These are phyloP conservation scores for Gracilaria vermiculophylla DNA, from an alignment of 23 red algal species.

Conservation along the genomic window DNA sequence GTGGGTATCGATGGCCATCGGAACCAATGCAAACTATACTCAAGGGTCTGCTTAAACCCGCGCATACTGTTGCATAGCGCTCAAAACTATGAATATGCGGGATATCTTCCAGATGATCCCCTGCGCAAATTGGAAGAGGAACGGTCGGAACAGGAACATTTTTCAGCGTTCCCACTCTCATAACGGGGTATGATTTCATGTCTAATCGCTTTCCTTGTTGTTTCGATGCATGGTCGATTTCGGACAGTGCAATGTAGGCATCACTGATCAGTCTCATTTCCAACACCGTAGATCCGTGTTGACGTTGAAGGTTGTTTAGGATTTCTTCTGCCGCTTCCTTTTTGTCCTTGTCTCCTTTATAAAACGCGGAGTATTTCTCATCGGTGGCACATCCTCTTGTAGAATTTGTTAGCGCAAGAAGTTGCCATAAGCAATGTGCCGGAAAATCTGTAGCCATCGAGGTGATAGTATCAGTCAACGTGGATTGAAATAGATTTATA, in stretches of 20 bases:
- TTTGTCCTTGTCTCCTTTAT: slow-evolving; percentile 63
- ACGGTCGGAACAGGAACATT: slow-evolving; percentile 70
- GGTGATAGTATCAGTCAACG: slow-evolving; percentile 19
- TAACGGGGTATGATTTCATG: slow-evolving; percentile 2
- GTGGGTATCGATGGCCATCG: slow-evolving; percentile 77
- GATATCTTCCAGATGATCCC: neutral
- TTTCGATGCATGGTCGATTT: slow-evolving; percentile 21
- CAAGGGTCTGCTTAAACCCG: slow-evolving; percentile 58
- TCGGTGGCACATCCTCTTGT: slow-evolving; percentile 32
- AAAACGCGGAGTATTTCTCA: slow-evolving; percentile 39
- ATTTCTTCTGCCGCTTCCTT: slow-evolving; percentile 47
- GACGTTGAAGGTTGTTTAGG: slow-evolving; percentile 7
- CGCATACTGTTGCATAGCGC: slow-evolving; percentile 27
- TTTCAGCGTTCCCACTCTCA: slow-evolving; percentile 30
- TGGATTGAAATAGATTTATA: slow-evolving; percentile 41
- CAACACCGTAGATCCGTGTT: slow-evolving; percentile 1
- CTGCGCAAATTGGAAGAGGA: slow-evolving; percentile 45
- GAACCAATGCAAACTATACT: slow-evolving; percentile 67
- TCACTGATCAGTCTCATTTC: slow-evolving; percentile 54
- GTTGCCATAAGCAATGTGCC: slow-evolving; percentile 72
- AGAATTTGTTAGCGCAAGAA: slow-evolving; percentile 65
- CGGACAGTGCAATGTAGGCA: slow-evolving; percentile 55
- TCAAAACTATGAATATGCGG: slow-evolving; percentile 53
- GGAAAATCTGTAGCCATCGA: slow-evolving; percentile 43
- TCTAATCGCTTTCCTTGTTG: slow-evolving; percentile 1